phyloP scores from a whole-genome alignment of 148 eudicot genomes.

The Amaranthus cruentus region DNA sequence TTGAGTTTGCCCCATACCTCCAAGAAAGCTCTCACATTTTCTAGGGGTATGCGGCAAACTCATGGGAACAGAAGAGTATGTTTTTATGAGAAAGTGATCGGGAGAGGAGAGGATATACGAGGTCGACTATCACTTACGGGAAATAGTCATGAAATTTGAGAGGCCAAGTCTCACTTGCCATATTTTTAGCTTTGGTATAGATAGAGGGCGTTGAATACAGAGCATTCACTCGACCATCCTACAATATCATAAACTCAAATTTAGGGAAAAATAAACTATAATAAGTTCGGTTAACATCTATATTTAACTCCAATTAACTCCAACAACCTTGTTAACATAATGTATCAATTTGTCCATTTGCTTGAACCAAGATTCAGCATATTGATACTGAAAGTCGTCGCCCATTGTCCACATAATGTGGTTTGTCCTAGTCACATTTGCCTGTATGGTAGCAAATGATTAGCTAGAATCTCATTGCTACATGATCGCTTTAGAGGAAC shows the following conservation, averaged over 20 bases:
- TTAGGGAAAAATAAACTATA: not conserved
- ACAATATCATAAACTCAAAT: constrained; percentile 14
- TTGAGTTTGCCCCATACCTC: too few species aligned
- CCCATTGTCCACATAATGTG: constrained; percentile 99
- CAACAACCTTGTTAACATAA: constrained; percentile 67
- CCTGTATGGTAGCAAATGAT: constrained; percentile 31
- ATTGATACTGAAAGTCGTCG: constrained; percentile 77
- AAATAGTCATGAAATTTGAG: constrained; percentile 76
- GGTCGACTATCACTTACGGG: constrained; percentile 50
- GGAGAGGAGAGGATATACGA: not conserved
- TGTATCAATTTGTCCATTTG: constrained; percentile 90
- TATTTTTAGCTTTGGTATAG: constrained; percentile 74
- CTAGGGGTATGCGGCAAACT: too few species aligned
- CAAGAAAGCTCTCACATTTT: too few species aligned
- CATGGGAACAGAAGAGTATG: too few species aligned
- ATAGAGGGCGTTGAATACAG: constrained; percentile 87
- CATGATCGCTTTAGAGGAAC: not conserved
- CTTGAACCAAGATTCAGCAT: constrained; percentile 96
- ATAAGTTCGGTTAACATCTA: not conserved
- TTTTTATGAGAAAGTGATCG: too few species aligned
- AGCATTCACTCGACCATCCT: constrained; percentile 91
- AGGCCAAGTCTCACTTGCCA: constrained; percentile 66
- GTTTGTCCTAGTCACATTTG: constrained; percentile 71
- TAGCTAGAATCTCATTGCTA: not conserved
- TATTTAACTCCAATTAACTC: not conserved